Evolutionary conservation across 2,329 filamentous ascomycete species (phyloP).

Genomic region (Aspergillus nomiae): DNA sequence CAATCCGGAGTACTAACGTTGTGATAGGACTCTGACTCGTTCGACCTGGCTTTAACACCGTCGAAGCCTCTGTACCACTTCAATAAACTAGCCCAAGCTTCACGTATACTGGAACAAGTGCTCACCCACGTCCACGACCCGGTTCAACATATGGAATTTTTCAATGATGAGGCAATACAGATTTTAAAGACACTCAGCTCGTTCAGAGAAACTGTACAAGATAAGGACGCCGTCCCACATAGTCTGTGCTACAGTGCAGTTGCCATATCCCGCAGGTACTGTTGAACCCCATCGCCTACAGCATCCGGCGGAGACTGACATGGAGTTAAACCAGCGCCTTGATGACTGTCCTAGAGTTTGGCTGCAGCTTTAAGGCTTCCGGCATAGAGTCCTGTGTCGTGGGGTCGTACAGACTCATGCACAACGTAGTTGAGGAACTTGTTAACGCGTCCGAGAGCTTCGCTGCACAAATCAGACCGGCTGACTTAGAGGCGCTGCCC

Average conservation of each 20-base stretch:
- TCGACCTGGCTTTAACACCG: background rate
- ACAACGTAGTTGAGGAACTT: background rate
- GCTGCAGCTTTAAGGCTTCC: background rate
- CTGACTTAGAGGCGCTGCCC: background rate
- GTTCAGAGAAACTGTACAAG: background rate
- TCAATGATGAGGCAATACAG: background rate
- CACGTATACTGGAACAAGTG: constrained; percentile 1
- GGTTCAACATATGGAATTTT: background rate
- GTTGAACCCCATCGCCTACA: background rate
- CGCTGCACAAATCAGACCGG: too few relatives aligned
- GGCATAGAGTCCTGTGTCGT: background rate
- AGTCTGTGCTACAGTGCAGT: background rate
- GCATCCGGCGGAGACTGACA: background rate
- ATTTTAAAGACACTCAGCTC: background rate
- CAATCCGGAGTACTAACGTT: background rate
- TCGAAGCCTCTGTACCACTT: background rate
- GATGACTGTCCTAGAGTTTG: constrained; percentile 1
- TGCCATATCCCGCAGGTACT: background rate
- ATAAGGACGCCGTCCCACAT: background rate
- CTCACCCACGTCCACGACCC: background rate
- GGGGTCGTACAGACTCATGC: background rate
- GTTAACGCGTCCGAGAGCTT: background rate
- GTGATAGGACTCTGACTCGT: background rate
- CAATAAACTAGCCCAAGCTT: constrained; percentile 1
- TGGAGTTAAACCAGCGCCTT: background rate